phyloP scores from a whole-genome alignment of 2,329 filamentous ascomycete genomes.

The Cryphonectria carpinicola region DNA sequence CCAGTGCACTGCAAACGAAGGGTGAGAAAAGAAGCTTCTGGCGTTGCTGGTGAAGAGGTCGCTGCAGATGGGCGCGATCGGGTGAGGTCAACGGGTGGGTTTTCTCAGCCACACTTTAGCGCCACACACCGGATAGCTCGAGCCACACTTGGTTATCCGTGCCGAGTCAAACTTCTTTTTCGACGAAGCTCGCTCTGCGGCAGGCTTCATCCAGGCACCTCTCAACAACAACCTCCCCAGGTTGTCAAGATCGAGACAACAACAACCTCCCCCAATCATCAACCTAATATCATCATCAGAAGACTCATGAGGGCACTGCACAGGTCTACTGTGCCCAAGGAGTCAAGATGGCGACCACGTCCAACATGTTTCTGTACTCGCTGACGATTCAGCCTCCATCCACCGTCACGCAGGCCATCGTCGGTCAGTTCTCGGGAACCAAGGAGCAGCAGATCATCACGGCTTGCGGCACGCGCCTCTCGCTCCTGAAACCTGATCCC shows the following conservation, averaged over 20 bases:
- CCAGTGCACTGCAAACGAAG: neutral
- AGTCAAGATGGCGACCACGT: slow-evolving; percentile 88
- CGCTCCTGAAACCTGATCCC: slow-evolving; percentile 84
- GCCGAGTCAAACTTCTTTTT: slow-evolving; percentile 16
- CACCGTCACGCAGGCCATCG: slow-evolving; percentile 84
- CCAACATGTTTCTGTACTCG: slow-evolving; percentile 98
- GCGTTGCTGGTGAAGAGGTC: slow-evolving; percentile 2
- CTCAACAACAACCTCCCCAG: slow-evolving; percentile 14
- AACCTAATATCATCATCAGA: slow-evolving; percentile 13
- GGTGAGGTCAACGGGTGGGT: slow-evolving; percentile 5
- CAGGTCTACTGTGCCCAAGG: slow-evolving; percentile 54
- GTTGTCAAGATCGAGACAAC: slow-evolving; percentile 14
- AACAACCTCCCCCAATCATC: neutral
- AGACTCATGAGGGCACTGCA: slow-evolving; percentile 42
- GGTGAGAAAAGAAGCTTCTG: neutral
- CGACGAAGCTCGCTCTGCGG: neutral
- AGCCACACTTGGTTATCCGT: slow-evolving; percentile 4
- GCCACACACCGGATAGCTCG: slow-evolving; percentile 14
- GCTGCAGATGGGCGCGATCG: neutral
- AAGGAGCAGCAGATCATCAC: slow-evolving; percentile 98
- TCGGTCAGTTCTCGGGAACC: slow-evolving; percentile 93
- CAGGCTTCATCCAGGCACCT: slow-evolving; percentile 6
- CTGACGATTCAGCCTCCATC: slow-evolving; percentile 93
- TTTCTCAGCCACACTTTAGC: slow-evolving; percentile 14
- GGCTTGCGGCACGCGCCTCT: slow-evolving; percentile 86